A percentile compares a stretch with the other conserved stretches of the same genome.
phyloP scores from a whole-genome alignment of 164 flowering plant species.

The Brasenia schreberi region DNA sequence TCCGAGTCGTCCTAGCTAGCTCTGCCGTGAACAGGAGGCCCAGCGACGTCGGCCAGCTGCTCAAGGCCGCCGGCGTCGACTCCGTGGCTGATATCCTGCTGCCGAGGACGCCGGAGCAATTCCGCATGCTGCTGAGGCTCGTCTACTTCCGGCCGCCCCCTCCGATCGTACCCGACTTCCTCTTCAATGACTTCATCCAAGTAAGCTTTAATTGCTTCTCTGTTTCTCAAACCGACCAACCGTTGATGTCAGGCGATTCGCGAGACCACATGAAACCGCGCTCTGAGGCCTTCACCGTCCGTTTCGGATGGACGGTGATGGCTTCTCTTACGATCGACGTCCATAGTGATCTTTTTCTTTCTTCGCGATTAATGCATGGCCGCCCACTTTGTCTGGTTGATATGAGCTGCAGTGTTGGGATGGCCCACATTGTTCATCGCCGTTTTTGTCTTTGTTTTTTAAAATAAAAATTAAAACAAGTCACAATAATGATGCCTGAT shows the following conservation, averaged over 20 bases:
- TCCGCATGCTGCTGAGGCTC: conserved; percentile 25
- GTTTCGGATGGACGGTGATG: neutral
- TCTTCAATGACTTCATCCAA: conserved; percentile 34
- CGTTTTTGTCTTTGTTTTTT: too few species aligned
- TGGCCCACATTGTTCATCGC: too few species aligned
- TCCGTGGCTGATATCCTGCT: conserved; percentile 40
- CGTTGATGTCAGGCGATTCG: neutral
- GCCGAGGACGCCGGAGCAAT: conserved; percentile 30
- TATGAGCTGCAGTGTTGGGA: too few species aligned
- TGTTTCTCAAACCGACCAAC: neutral
- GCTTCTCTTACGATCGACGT: neutral
- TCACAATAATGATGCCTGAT: too few species aligned
- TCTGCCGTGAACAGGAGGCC: conserved; percentile 40
- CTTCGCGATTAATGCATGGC: neutral
- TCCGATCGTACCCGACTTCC: conserved; percentile 31
- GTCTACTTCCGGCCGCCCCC: conserved; percentile 8
- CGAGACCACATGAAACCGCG: neutral
- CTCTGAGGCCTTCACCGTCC: neutral
- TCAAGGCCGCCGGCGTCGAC: conserved; percentile 30
- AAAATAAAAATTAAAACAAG: too few species aligned
- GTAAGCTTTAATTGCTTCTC: conserved; percentile 19
- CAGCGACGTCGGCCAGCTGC: conserved; percentile 24
- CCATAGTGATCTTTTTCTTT: too few species aligned
- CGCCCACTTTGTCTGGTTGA: neutral
- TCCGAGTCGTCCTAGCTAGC: conserved; percentile 63